Conservation (phyloP, 2,329 filamentous ascomycete species). For the Catunica adiposa region DNA sequence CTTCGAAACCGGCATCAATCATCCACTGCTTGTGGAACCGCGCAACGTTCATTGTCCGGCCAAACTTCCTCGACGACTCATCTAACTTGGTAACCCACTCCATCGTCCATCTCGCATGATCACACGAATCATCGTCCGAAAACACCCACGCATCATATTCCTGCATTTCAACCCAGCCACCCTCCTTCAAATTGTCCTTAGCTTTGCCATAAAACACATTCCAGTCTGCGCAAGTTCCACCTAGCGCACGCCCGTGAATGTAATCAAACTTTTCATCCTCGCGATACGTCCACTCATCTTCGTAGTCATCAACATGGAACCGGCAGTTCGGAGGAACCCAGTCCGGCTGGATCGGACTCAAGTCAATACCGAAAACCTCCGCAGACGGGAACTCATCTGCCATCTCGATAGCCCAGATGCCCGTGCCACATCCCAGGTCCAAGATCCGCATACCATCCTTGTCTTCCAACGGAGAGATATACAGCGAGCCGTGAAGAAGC, state of each 20-base stretch:
- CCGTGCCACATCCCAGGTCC: constrained; percentile 44
- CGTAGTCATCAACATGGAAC: constrained; percentile 50
- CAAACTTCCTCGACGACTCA: constrained; percentile 22
- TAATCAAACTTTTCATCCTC: constrained; percentile 25
- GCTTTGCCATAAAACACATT: constrained; percentile 20
- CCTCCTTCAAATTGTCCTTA: constrained; percentile 20
- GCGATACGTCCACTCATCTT: constrained; percentile 29
- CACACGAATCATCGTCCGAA: constrained; percentile 24
- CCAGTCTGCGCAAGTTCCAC: constrained; percentile 21
- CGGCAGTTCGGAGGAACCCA: constrained; percentile 44
- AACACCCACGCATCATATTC: constrained; percentile 26
- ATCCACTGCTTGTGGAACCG: constrained; percentile 24
- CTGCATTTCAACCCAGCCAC: constrained; percentile 25
- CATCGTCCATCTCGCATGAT: constrained; percentile 24
- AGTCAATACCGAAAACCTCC: constrained; percentile 32
- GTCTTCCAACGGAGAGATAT: constrained; percentile 28
- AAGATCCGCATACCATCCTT: constrained; percentile 27
- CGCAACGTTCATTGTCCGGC: constrained; percentile 25
- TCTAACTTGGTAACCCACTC: constrained; percentile 25
- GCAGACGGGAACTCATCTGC: constrained; percentile 29
- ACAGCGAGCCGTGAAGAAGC: constrained; percentile 27
- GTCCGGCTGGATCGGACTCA: constrained; percentile 41
- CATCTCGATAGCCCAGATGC: constrained; percentile 35
- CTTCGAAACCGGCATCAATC: constrained; percentile 24
- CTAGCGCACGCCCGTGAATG: constrained; percentile 17